Base-by-base conservation (phyloP, 345 rosid species). In the Pugionium cornutum region DNA sequence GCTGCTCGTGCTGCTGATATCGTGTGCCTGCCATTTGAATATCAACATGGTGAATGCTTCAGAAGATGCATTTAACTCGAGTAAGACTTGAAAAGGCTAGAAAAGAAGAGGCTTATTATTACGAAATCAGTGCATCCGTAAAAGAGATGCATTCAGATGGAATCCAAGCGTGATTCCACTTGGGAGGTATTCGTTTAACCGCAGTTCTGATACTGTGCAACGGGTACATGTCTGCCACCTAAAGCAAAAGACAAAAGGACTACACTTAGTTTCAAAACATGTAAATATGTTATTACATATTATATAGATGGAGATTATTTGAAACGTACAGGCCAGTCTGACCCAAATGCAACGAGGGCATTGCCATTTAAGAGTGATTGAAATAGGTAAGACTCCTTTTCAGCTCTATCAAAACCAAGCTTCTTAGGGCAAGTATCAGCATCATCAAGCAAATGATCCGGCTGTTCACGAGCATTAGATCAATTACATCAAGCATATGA, bases 261-360 rank as follows among this genome's bases (percentile, higher is more conserved):
- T 34, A 37, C 52, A 62, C 9, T 26, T 48, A 44, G 48, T 18
- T 48, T 33, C 1, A 48, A 11, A 9, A 60, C 29, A 66, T 25
- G 52, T 43, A 33, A 10, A 46, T 37, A 58, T 18, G 18, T 18
- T 30, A 25, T 31, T 35, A 4, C 37, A 55, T 10, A 36, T 6
- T 39, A 53, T 34, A 45, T 26, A 27, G 40, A 26, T 46, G 44
- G 52, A 28, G 53, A 4, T 34, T 37, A 50, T 36, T 1, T 30
- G 53, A 69, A 53, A 68, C 89, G 73, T 81, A 92, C 97, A n/a
- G 98, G 98, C 98, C 98, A 92, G 75, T 92, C 98, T 65, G 98
- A 89, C 67, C 98, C 98, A 57, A 92, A 71, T 30, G 86, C 95
- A 83, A 92, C 69, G 49, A 57, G 68, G 29, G 88, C 87, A 56